Conservation (phyloP, 371 early-diverging fungal species). For the Blastocladiella emersonii region DNA sequence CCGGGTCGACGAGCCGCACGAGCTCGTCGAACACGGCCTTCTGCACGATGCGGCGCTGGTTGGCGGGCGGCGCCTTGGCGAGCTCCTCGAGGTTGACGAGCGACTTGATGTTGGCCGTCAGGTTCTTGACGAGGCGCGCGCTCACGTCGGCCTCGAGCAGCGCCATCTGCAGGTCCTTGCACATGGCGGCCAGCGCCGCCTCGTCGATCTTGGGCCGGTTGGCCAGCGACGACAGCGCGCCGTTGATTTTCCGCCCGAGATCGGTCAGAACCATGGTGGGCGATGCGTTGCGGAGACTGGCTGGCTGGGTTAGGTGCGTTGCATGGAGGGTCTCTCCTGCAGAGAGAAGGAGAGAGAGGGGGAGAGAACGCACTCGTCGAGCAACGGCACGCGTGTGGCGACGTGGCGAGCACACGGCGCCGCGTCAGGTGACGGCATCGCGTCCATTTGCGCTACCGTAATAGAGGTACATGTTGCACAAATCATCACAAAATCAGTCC, state of each 20-base stretch:
- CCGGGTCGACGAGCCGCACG: constrained; percentile 83
- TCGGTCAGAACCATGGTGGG: constrained; percentile 77
- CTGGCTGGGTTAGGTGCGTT: too few species aligned
- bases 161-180: constrained; percentile 80
- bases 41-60: constrained; percentile 78
- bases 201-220: constrained; percentile 79
- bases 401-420: too few species aligned
- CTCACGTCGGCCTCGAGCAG: constrained; percentile 91
- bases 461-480: too few species aligned
- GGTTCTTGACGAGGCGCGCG: constrained; percentile 67
- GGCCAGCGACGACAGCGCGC: constrained; percentile 62
- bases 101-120: constrained; percentile 78
- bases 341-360: too few species aligned
- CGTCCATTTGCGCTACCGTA: too few species aligned
- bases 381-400: too few species aligned
- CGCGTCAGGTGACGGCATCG: too few species aligned
- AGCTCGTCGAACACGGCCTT: constrained; percentile 95
- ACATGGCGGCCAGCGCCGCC: constrained; percentile 71
- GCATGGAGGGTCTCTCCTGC: too few species aligned
- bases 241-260: constrained; percentile 78
- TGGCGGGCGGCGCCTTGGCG: constrained; percentile 42
- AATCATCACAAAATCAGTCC: too few species aligned
- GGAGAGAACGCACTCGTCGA: too few species aligned
- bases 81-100: constrained; percentile 69
- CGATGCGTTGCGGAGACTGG: too few species aligned